A percentile compares a stretch with the other conserved stretches of the same genome.
phyloP scores from a whole-genome alignment of 495 filamentous ascomycete genomes.

The Podospora tetraspora region DNA sequence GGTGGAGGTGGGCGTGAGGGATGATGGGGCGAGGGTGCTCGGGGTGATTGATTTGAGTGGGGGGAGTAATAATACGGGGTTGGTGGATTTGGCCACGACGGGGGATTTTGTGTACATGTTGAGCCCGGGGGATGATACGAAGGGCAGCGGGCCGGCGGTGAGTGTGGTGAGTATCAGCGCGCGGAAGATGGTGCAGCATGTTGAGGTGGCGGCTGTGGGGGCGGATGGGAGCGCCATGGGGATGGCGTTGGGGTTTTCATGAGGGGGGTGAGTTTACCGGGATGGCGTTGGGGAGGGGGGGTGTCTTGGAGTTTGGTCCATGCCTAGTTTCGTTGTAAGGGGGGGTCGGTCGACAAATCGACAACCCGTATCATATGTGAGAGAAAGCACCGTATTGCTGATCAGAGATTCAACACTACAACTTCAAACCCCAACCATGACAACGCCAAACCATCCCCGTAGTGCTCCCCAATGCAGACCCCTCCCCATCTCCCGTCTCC shows the following conservation, averaged over 20 bases:
- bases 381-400: neutral
- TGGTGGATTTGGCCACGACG: slow-evolving; percentile 49
- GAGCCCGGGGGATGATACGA: slow-evolving; percentile 46
- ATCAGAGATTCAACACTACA: too few species aligned
- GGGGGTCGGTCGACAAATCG: too few species aligned
- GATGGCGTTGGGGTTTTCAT: slow-evolving; percentile 15
- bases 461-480: neutral
- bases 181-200: slow-evolving; percentile 40
- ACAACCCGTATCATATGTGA: too few species aligned
- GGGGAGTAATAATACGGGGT: slow-evolving; percentile 43
- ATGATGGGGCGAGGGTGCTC: slow-evolving; percentile 37
- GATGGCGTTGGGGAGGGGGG: too few species aligned
- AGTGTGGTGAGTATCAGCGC: slow-evolving; percentile 45
- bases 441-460: neutral
- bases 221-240: slow-evolving; percentile 32
- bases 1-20: slow-evolving; percentile 44
- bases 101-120: slow-evolving; percentile 53
- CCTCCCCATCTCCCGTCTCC: neutral
- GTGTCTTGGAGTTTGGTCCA: too few species aligned
- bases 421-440: neutral
- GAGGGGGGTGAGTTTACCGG: too few species aligned
- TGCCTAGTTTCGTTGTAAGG: too few species aligned
- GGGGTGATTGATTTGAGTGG: slow-evolving; percentile 32
- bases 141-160: slow-evolving; percentile 33
- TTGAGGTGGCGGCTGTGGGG: slow-evolving; percentile 26